A percentile compares a stretch with the other conserved stretches of the same genome.
These are phyloP conservation scores for Aspergillus melleus DNA, from an alignment of 2,329 filamentous ascomycete species.

Conservation along the genomic window DNA sequence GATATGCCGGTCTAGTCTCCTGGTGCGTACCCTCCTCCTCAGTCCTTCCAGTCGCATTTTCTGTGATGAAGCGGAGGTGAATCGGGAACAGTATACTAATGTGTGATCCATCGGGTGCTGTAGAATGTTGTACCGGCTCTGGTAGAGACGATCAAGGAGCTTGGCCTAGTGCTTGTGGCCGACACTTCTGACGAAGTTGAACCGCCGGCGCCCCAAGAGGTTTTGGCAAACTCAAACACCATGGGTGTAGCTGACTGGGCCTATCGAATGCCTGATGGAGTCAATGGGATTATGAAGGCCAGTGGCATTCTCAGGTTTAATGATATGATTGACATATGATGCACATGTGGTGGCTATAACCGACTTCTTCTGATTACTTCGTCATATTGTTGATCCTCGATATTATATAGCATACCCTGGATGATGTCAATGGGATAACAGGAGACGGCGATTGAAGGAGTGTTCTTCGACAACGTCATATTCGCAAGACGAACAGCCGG, in stretches of 20 bases:
- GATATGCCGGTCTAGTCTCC: slow-evolving; percentile 80
- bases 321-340: slow-evolving; percentile 77
- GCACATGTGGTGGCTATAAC: background rate
- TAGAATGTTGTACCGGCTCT: slow-evolving; percentile 92
- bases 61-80: background rate
- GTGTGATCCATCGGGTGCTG: slow-evolving; percentile 13
- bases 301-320: slow-evolving; percentile 92
- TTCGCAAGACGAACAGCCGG: too few relatives aligned
- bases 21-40: slow-evolving; percentile 60
- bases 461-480: too few relatives aligned
- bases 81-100: background rate
- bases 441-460: too few relatives aligned
- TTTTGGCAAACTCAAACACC: slow-evolving; percentile 23
- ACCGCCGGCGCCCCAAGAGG: slow-evolving; percentile 25
- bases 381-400: slow-evolving; percentile 2
- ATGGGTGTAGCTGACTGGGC: slow-evolving; percentile 41
- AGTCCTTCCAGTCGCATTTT: background rate
- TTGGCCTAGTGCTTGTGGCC: slow-evolving; percentile 86
- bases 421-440: background rate
- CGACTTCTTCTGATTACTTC: slow-evolving; percentile 3
- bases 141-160: slow-evolving; percentile 89
- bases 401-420: background rate
- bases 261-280: slow-evolving; percentile 68
- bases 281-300: slow-evolving; percentile 81
- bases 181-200: slow-evolving; percentile 69